Percentiles rank a stretch among this genome's conserved stretches.
phyloP scores from a whole-genome alignment of 768 basidiomycete species.

The Russula earlei region DNA sequence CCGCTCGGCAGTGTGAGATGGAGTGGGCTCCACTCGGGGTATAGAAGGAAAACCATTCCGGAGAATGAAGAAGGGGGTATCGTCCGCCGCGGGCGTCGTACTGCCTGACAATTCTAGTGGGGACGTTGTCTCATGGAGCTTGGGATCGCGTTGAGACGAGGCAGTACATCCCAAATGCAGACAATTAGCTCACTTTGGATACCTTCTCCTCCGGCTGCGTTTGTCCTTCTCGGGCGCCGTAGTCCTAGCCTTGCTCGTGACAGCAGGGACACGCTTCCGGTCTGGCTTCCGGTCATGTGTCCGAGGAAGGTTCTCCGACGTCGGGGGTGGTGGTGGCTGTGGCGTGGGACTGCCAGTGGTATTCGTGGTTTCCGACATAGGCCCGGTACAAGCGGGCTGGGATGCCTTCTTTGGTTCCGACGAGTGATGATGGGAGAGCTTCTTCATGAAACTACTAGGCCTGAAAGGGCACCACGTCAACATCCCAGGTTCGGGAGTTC shows the following conservation, averaged over 20 bases:
- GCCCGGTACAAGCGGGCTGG: not conserved
- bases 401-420: not conserved
- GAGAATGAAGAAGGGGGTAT: not conserved
- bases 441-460: not conserved
- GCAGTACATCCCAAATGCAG: not conserved
- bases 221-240: conserved; percentile 7
- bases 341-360: not conserved
- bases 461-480: not conserved
- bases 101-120: no score
- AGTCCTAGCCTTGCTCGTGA: conserved; percentile 10
- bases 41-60: no score
- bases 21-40: no score
- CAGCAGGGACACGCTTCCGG: conserved; percentile 4
- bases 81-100: not conserved
- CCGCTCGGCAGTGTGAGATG: no score
- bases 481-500: not conserved
- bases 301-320: not conserved
- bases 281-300: not conserved
- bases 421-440: not conserved
- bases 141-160: not conserved
- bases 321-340: not conserved
- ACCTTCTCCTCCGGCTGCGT: not conserved
- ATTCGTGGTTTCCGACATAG: not conserved
- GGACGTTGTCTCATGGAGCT: conserved; percentile 8
- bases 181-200: not conserved